Evolutionary conservation across 495 filamentous ascomycete species (phyloP).

Genomic region (Jackrogersella minutella): DNA sequence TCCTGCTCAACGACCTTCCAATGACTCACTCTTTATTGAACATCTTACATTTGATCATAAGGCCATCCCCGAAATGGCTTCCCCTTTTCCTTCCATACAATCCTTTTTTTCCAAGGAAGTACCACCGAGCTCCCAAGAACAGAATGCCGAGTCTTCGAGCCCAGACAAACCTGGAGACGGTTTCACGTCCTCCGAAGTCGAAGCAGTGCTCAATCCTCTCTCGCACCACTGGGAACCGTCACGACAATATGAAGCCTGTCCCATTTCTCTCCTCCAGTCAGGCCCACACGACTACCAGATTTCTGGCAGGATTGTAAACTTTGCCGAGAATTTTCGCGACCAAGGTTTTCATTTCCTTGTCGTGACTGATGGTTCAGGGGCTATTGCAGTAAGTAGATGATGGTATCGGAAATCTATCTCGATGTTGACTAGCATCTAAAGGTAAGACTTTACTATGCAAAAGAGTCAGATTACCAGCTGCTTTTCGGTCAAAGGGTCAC

Average conservation of each 20-base stretch:
- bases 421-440: slow-evolving; percentile 22
- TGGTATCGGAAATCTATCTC: background rate
- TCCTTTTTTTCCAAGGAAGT: slow-evolving; percentile 58
- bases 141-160: background rate
- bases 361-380: slow-evolving; percentile 66
- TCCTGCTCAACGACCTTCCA: background rate
- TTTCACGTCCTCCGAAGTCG: slow-evolving; percentile 59
- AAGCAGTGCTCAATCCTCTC: slow-evolving; percentile 49
- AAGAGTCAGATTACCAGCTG: slow-evolving; percentile 43
- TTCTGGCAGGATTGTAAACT: slow-evolving; percentile 67
- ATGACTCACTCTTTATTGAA: background rate
- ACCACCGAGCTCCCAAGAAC: slow-evolving; percentile 23
- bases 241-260: slow-evolving; percentile 58
- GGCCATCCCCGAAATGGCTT: slow-evolving; percentile 44
- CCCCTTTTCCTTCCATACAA: slow-evolving; percentile 57
- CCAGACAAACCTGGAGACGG: slow-evolving; percentile 50
- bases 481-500: slow-evolving; percentile 53
- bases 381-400: slow-evolving; percentile 58
- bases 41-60: background rate
- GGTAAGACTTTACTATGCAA: slow-evolving; percentile 54
- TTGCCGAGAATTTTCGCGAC: slow-evolving; percentile 46
- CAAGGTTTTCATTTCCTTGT: slow-evolving; percentile 62
- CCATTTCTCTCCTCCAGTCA: slow-evolving; percentile 60
- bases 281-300: slow-evolving; percentile 62
- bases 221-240: slow-evolving; percentile 62